Base-by-base conservation (phyloP, 2,329 filamentous ascomycete genomes). In the Paecilomyces formosus region DNA sequence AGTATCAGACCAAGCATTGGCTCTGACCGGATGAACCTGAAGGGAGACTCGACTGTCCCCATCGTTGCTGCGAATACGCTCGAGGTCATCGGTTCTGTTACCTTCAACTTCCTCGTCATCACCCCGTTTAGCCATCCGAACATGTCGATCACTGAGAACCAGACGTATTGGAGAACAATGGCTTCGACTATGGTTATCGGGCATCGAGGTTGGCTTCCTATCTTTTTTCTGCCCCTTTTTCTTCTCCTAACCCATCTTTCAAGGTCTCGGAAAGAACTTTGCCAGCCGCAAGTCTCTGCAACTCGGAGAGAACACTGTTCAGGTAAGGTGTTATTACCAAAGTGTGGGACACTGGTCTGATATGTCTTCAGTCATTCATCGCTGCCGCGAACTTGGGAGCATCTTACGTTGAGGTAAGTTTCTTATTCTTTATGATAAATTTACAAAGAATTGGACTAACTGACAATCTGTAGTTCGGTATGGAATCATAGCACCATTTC, bases 121-220 rank as follows among this genome's bases (percentile, higher is more conserved):
- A 97, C 91, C 0, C 93, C 94, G 0, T 99, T 99, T 75, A 84
- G 86, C 18, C 94, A 97, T 72, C 90, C 91, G 6, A 95, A 95
- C 60, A 94, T 99, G 88, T 89, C 89, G 58, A 87, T 97, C 63
- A 94, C 88, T 0, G 90, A 91, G 35, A 84, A 92, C 59, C 90
- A 95, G 70, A 97, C 92, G 0, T 99, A 97, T 73, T 99, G 93
- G 93, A 96, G 91, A 77, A 95, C 91, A 72, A 80, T 96, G 70
- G 85, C 89, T 12, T 89, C 90, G 2, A 93, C 93, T 1, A 96
- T 95, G 90, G 84, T 88, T 58, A 88, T 88, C 63, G 85, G 86
- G 4, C 85, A 88, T 70, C 80, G 86, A 67, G 85, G 77, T 69
- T 58, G 63, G 35, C 63, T 60, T 50, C 55, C 52, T 53, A 61